phyloP scores from a whole-genome alignment of 1,284 basidiomycete species.

The Microbotryum lychnidis-dioicae region DNA sequence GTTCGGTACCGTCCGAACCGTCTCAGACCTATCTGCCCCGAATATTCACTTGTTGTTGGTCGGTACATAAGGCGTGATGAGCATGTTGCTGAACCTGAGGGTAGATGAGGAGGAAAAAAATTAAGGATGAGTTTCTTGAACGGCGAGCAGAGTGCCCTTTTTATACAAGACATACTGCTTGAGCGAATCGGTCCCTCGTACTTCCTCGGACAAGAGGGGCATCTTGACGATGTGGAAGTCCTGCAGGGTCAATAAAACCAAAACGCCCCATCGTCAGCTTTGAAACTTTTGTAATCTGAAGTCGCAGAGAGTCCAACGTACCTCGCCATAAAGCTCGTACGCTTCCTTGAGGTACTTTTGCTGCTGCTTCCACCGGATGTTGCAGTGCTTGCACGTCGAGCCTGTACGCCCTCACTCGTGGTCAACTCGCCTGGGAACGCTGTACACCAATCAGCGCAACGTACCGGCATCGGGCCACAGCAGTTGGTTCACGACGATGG shows the following conservation, averaged over 20 bases:
- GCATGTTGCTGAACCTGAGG: conserved; percentile 35
- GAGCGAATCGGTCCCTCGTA: conserved; percentile 87
- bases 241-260: conserved; percentile 39
- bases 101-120: neutral
- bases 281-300: too few species aligned
- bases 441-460: conserved; percentile 35
- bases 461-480: conserved; percentile 82
- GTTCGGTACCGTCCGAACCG: too few species aligned
- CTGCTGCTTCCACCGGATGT: conserved; percentile 92
- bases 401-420: conserved; percentile 43
- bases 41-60: too few species aligned
- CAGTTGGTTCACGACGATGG: conserved; percentile 96
- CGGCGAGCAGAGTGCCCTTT: neutral
- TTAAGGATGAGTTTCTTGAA: neutral
- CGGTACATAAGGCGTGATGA: conserved; percentile 30
- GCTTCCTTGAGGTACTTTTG: conserved; percentile 91
- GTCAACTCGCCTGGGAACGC: conserved; percentile 1
- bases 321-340: conserved; percentile 67
- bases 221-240: conserved; percentile 93
- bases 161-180: conserved; percentile 50
- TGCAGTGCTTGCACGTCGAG: conserved; percentile 91
- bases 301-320: neutral
- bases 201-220: conserved; percentile 91
- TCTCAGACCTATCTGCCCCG: too few species aligned
- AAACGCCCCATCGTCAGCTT: neutral